These are phyloP conservation scores for Eucalyptus caleyi DNA, from an alignment of 345 rosid species.

Conservation along the genomic window DNA sequence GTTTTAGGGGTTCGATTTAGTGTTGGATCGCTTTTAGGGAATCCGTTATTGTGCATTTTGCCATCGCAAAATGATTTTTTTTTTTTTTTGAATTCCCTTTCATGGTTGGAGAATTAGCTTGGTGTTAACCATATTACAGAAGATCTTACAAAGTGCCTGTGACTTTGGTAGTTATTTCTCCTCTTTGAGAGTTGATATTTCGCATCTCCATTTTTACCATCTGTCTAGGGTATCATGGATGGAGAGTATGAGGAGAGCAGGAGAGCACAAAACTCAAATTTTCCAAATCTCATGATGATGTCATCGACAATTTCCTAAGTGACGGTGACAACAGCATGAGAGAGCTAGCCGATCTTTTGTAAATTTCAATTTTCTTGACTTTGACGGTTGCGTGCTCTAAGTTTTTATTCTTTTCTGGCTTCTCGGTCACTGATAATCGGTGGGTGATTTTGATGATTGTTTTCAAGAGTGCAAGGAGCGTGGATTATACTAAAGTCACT, in stretches of 20 bases:
- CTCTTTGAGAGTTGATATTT: not conserved
- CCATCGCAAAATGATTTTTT: too few species aligned
- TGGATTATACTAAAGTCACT: not conserved
- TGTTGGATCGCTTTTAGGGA: too few species aligned
- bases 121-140: not conserved
- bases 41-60: too few species aligned
- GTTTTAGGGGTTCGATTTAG: too few species aligned
- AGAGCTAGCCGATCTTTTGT: not conserved
- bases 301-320: not conserved
- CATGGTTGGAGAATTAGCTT: not conserved
- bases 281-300: not conserved
- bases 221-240: slow-evolving; percentile 11
- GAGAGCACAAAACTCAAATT: not conserved
- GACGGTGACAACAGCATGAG: not conserved
- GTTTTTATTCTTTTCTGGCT: not conserved
- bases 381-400: not conserved
- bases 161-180: not conserved
- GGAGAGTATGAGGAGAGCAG: slow-evolving; percentile 1
- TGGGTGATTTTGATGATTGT: not conserved
- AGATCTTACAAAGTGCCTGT: not conserved
- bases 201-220: not conserved
- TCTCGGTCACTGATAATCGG: not conserved
- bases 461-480: not conserved
- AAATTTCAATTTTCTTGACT: not conserved
- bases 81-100: not conserved